These are phyloP conservation scores for Copromyces sp. DNA, from an alignment of 495 filamentous ascomycete genomes.

Conservation along the genomic window DNA sequence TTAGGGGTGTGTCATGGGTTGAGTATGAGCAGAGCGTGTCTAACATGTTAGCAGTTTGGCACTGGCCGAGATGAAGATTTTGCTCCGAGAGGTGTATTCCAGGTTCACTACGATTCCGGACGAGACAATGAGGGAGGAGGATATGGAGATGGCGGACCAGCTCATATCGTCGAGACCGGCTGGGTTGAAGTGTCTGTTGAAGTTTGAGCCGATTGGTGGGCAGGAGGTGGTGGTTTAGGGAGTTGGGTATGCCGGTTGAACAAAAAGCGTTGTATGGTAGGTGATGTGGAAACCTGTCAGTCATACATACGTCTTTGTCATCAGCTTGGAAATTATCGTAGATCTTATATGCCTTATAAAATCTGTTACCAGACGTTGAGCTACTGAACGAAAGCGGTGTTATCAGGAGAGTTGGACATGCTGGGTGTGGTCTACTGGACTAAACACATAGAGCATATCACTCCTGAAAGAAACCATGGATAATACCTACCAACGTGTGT, in stretches of 20 bases:
- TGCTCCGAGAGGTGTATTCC: constrained; percentile 49
- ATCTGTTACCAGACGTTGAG: too few species aligned
- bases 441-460: not conserved
- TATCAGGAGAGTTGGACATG: too few species aligned
- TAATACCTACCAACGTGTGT: not conserved
- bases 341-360: too few species aligned
- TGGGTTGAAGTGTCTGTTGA: constrained; percentile 44
- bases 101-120: constrained; percentile 44
- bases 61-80: constrained; percentile 54
- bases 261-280: not conserved
- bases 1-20: not conserved
- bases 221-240: not conserved
- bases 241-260: not conserved
- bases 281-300: too few species aligned
- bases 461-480: not conserved
- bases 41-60: constrained; percentile 39
- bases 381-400: too few species aligned
- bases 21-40: not conserved
- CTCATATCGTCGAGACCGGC: constrained; percentile 48
- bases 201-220: constrained; percentile 18
- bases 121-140: constrained; percentile 37
- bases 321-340: too few species aligned
- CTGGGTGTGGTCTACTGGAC: too few species aligned
- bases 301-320: too few species aligned
- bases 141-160: constrained; percentile 51